Evolutionary conservation across 306 rosid genomes (phyloP).

Genomic region (Vigna radiata): DNA sequence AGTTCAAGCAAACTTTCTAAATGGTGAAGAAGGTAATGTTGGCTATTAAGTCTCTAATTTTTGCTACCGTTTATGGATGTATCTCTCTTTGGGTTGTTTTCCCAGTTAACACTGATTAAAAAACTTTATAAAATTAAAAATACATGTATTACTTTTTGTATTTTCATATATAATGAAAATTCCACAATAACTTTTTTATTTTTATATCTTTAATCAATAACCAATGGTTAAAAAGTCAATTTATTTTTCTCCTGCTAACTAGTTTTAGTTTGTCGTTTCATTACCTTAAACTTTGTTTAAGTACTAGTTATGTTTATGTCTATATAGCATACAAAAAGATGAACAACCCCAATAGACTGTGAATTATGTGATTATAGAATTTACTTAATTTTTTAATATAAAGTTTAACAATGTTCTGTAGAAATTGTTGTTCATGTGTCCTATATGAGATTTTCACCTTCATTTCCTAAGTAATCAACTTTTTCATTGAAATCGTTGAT

Average conservation of each 20-base stretch:
- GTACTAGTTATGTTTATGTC: too few species aligned
- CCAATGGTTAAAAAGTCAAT: too few species aligned
- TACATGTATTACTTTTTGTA: too few species aligned
- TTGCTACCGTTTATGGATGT: background rate
- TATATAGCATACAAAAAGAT: too few species aligned
- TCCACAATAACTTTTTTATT: too few species aligned
- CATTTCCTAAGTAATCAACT: background rate
- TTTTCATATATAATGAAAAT: too few species aligned
- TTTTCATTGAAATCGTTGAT: background rate
- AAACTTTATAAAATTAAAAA: too few species aligned
- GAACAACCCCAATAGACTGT: too few species aligned
- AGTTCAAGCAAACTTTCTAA: conserved; percentile 66
- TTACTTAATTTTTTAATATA: background rate
- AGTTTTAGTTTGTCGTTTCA: background rate
- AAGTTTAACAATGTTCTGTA: background rate
- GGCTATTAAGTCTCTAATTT: background rate
- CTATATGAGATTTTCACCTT: background rate
- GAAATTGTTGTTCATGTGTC: background rate
- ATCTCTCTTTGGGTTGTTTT: background rate
- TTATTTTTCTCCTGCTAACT: too few species aligned
- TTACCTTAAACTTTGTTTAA: background rate
- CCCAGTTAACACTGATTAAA: background rate
- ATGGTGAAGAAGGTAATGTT: conserved; percentile 60
- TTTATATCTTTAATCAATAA: too few species aligned
- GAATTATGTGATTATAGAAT: background rate